Base-by-base conservation (phyloP, 139 green algal species). In the Picochlorum sp. region DNA sequence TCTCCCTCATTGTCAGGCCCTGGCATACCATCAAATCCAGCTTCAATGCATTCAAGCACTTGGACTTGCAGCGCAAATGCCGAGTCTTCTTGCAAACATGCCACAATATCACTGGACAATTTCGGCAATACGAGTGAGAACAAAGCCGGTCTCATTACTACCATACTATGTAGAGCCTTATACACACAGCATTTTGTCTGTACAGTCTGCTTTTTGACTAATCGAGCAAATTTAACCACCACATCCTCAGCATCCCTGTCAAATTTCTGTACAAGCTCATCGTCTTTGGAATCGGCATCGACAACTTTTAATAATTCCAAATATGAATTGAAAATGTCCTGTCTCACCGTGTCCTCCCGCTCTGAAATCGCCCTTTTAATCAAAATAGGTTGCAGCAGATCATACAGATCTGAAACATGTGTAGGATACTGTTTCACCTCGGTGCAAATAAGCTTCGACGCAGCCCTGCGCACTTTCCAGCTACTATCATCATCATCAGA, bases 401-500 rank as follows among this genome's bases (percentile, higher is more conserved):
- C 59, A 65, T 81, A 81, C 11, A 78, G 26, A 56, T 44, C 34
- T 10, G 14, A 41, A 26, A 92, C 51, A 56, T 80, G 65, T 63
- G 95, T 84, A 5, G 82, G 77, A 67, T 85, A 89, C 37, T 77
- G 75, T 0, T 58, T 58, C 23, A 91, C 67, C 47, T 92, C 47
- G 4, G 87, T 80, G 0, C 78, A 66, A 11, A 94, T 45, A 15
- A 76, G 64, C 77, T 86, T 93, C 57, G 77, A 77, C 6, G 88
- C 83, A 49, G 83, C 82, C 28, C 88, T 76, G 16, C 90, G 60
- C 60, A 98, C 92, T 73, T 97, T 98, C 92, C 92, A 98, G 81
- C 83, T 93, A 45, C 79, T 69, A 64, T 98, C 92, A 58, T 98
- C 92, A 54, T 98, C 92, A 67, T 98, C 92, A 44, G 67, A 87